Base-by-base conservation (phyloP, 139 green algal species). In the Picochlorum sp. region DNA sequence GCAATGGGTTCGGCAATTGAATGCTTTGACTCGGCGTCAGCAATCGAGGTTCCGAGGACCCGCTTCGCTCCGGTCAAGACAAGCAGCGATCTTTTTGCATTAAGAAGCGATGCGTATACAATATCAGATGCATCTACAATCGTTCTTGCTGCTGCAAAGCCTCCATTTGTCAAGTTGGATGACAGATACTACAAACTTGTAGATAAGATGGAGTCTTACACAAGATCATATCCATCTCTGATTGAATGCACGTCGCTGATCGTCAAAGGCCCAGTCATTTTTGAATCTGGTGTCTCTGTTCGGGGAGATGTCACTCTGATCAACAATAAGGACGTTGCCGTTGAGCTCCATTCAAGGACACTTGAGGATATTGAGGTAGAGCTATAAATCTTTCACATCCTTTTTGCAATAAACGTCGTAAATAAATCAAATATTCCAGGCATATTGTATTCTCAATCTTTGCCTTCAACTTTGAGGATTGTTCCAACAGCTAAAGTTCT, bases 41-140 rank as follows among this genome's bases (percentile, higher is more conserved):
- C 87, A 0, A 76, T 95, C 24, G 82, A 92, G 44, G 88, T 96
- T 37, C 88, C 88, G 0, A 80, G 88, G 40, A 75, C 79, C 0
- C 84, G 88, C 33, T 96, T 96, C 53, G 84, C 88, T 7, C 88
- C 88, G n/a, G 88, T 96, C 36, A 96, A 96, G 79, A 96, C 88
- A 25, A 89, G 81, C 78, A 82, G 65, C 43, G 88, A 96, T 69
- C 75, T 96, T 4, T 91, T 96, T 59, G 76, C 76, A 33, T 81
- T 96, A 61, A 77, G 84, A 32, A 81, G 65, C 6, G 78, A 85
- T 59, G 75, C 52, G 7, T 69, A 69, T 39, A 32, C 66, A 47
- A 40, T 94, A 37, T 84, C 78, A 0, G 67, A 81, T 55, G 80
- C 67, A 39, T 64, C 62, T 36, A 94, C 85, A 24, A 69, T 94